Conservation (phyloP, 225 moss, liverwort and hornwort genomes). For the Physcomitrium patens region DNA sequence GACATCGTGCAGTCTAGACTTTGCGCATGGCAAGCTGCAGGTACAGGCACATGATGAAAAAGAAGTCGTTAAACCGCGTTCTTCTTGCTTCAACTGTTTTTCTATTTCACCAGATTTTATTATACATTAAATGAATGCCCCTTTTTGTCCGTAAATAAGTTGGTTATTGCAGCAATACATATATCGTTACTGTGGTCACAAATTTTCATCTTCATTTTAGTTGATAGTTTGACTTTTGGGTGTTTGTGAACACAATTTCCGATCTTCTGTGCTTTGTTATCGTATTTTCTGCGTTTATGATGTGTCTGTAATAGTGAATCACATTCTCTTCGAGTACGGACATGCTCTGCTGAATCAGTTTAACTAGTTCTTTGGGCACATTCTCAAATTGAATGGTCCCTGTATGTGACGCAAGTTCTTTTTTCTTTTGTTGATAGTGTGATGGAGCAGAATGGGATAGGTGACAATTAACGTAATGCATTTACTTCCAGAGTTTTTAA, state of each 20-base stretch:
- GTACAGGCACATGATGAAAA: constrained; percentile 38
- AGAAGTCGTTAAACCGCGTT: background rate
- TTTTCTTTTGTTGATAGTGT: constrained; percentile 12
- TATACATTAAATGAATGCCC: too few species aligned
- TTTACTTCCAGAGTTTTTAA: constrained; percentile 20
- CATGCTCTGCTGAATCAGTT: background rate
- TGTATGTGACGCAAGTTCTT: constrained; percentile 12
- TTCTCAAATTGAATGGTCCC: constrained; percentile 20
- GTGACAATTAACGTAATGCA: background rate
- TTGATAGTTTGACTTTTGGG: too few species aligned
- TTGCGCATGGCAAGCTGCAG: constrained; percentile 77
- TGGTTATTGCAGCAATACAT: too few species aligned
- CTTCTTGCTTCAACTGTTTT: background rate
- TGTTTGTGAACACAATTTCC: too few species aligned
- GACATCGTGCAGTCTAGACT: constrained; percentile 64
- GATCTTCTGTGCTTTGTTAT: too few species aligned
- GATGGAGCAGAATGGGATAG: too few species aligned
- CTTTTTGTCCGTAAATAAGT: too few species aligned
- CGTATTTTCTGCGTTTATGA: too few species aligned
- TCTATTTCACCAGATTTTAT: too few species aligned
- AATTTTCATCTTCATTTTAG: too few species aligned
- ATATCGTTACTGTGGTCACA: too few species aligned
- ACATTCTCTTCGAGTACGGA: background rate
- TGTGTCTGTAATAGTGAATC: constrained; percentile 8
- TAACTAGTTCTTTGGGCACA: background rate